Evolutionary conservation across 192 early-diverging fungal species (phyloP), one percentile per base, ranked within the genome.

Genomic region (Jimgerdemannia flammicorona): DNA sequence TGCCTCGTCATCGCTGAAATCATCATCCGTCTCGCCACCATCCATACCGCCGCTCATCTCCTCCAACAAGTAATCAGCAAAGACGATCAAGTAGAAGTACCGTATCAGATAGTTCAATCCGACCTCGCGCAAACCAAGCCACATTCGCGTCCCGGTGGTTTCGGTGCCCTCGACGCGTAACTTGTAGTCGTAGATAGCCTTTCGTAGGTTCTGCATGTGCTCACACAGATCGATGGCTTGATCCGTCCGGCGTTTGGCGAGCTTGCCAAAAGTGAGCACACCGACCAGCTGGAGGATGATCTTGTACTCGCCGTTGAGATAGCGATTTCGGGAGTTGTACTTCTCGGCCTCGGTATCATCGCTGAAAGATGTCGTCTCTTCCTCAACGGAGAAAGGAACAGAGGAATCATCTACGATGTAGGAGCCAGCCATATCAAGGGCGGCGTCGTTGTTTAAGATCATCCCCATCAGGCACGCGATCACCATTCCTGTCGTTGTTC

Each of bases 11-110:
- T 75, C 65, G 2, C 59, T 66, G 3, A 42, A 20, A 9, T 70
- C 66, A 0, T 68, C 64, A n/a, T 70, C 44, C 41, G 19, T 40
- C 39, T 65, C 40, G 6, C 18, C 63, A 3, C 44, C 42, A 7
- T 66, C 70, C 67, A 77, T 44, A 42, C 67, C 73, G 68, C 73
- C 41, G 41, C 73, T 84, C 69, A 74, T 64, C 63, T 78, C 75
- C 71, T 90, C 90, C 66, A 91, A 74, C 43, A 91, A 70, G 70
- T 90, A 91, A 43, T 86, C 88, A 4, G 90, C 89, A 86, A 91
- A 91, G 6, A 87, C 85, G 68, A 91, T 87, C 65, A 91, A 74
- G 68, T 88, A 91, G 67, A 90, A 89, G 74, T 91, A 91, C 11
- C 90, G 83, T 8, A 88, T 79, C 8, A 91, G 79, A 69, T 91